Percentiles rank a stretch among this genome's conserved stretches.
phyloP scores from a whole-genome alignment of 108 stramenopile species.

The Skeletonema tropicum region DNA sequence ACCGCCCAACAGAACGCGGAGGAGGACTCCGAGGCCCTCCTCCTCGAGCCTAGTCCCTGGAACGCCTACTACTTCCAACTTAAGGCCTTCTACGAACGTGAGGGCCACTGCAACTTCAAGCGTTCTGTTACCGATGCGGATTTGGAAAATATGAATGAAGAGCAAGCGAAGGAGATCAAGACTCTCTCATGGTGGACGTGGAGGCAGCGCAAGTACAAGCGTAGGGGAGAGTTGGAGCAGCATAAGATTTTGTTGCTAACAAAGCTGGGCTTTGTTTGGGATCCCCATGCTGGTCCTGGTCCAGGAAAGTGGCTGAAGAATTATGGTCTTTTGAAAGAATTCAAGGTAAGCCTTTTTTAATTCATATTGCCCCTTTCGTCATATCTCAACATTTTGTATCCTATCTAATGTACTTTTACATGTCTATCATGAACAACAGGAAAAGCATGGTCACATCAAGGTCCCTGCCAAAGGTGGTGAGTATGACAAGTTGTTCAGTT shows the following conservation, averaged over 20 bases:
- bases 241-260: conserved; percentile 34
- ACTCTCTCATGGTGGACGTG: conserved; percentile 47
- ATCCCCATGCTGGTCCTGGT: conserved; percentile 46
- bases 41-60: conserved; percentile 40
- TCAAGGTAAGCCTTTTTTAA: conserved; percentile 4
- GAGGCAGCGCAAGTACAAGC: conserved; percentile 40
- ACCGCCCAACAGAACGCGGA: conserved; percentile 16
- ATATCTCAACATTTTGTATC: no score
- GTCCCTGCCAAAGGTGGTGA: conserved; percentile 31
- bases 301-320: conserved; percentile 45
- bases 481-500: conserved; percentile 37
- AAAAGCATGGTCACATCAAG: conserved; percentile 37
- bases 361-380: neutral
- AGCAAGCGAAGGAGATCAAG: conserved; percentile 28
- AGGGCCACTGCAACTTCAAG: conserved; percentile 49
- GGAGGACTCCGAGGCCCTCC: conserved; percentile 27
- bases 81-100: conserved; percentile 24
- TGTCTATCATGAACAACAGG: conserved; percentile 14
- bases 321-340: conserved; percentile 32
- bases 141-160: conserved; percentile 20
- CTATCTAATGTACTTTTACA: neutral
- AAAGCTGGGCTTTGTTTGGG: conserved; percentile 32
- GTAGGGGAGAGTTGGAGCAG: conserved; percentile 38
- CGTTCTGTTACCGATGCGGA: conserved; percentile 34
- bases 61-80: conserved; percentile 39